These are phyloP conservation scores for barrel medic (Medicago truncatula) DNA, from an alignment of 306 rosid genomes.

Conservation along the genomic window DNA sequence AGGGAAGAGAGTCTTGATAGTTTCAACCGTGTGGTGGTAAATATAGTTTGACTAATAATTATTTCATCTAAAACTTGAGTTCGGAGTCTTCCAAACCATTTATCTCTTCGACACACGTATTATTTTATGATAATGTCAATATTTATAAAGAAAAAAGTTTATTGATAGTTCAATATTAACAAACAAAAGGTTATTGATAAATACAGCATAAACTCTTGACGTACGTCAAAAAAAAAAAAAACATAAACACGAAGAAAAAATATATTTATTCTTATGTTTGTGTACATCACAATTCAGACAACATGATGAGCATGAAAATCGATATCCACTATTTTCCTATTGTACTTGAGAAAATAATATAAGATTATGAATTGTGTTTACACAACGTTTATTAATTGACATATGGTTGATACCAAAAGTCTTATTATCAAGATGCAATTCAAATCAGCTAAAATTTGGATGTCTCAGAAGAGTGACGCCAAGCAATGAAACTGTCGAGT, in stretches of 20 bases:
- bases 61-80: no score
- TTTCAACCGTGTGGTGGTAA: no score
- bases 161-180: no score
- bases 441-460: not conserved
- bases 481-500: conserved; percentile 45
- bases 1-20: no score
- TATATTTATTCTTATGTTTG: not conserved
- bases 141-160: not conserved
- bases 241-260: not conserved
- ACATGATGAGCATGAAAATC: not conserved
- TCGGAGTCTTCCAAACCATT: no score
- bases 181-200: not conserved
- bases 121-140: no score
- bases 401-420: not conserved
- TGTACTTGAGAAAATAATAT: not conserved
- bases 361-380: not conserved
- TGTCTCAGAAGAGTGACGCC: conserved; percentile 42
- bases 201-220: not conserved
- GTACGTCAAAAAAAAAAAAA: no score
- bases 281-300: not conserved
- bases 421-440: not conserved
- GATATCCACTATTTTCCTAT: not conserved
- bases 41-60: no score
- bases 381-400: not conserved
- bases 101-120: no score